Percentiles rank a stretch among this genome's conserved stretches.
Evolutionary conservation across 495 filamentous ascomycete genomes (phyloP).

Genomic region (Penicillium bialowiezense): DNA sequence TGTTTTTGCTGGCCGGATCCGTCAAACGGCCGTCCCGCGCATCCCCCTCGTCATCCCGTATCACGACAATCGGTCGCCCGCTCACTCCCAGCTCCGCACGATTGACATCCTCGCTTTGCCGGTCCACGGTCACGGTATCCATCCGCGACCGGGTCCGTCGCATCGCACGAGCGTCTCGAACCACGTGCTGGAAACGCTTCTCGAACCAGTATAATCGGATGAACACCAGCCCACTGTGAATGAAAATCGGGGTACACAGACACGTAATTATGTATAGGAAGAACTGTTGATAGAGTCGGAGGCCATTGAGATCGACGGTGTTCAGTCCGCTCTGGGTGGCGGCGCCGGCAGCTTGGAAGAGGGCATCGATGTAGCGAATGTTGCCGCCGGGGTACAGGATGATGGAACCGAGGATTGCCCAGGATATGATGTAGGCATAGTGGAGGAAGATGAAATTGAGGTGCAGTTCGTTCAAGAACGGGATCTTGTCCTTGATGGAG

Average conservation of each 20-base stretch:
- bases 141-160: conserved; percentile 56
- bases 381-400: conserved; percentile 63
- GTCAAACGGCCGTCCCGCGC: conserved; percentile 23
- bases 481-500: conserved; percentile 26
- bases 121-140: conserved; percentile 53
- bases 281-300: conserved; percentile 76
- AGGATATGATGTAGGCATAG: conserved; percentile 76
- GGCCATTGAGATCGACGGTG: conserved; percentile 71
- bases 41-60: conserved; percentile 50
- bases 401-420: conserved; percentile 69
- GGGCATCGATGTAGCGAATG: conserved; percentile 80
- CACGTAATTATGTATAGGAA: conserved; percentile 68
- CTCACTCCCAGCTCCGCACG: conserved; percentile 66
- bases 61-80: conserved; percentile 68
- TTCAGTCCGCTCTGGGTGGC: conserved; percentile 93
- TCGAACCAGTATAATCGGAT: conserved; percentile 97
- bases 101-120: conserved; percentile 40
- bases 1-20: conserved; percentile 15
- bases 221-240: conserved; percentile 84
- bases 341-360: conserved; percentile 77
- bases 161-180: conserved; percentile 52
- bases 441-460: conserved; percentile 87
- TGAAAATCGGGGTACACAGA: conserved; percentile 84
- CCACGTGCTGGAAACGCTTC: conserved; percentile 82
- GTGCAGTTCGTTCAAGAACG: conserved; percentile 47